Evolutionary conservation across 768 basidiomycete species (phyloP), one percentile per base, ranked within the genome.

Genomic region (Cyclocybe aegerita): DNA sequence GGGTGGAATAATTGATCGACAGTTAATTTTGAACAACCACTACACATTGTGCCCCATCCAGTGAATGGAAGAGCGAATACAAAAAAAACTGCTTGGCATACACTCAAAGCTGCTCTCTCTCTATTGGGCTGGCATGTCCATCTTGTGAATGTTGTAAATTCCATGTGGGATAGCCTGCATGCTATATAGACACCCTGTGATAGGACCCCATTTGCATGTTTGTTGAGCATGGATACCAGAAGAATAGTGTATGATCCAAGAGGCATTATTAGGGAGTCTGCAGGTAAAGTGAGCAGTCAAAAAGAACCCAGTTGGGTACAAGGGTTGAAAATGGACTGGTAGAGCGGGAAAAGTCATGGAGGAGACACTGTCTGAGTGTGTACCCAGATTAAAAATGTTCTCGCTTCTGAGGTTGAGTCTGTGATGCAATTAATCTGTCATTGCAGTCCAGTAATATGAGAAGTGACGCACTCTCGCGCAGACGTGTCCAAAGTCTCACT

Each of bases 51-150:
- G n/a, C n/a, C n/a, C n/a, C n/a, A n/a, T n/a, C n/a, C n/a, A n/a
- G 39, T 1, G 35, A 11, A 17, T 8, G 23, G 42, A 33, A 2
- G 14, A n/a, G 35, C 17, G 33, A 12, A 37, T 5, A 16, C 30
- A 41, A 7, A 4, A 50, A n/a, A 99, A 68, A 41, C 86, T 87
- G 50, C 93, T 75, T 35, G 95, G 98, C 89, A 97, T 89, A 65
- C 90, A 98, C 68, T 97, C 97, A 52, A 99, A 69, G 57, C 91
- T 93, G 65, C 91, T 93, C 71, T 98, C 97, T 54, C 97, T 71
- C 65, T 84, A 79, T 61, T 94, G 90, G 45, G 81, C 76, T 0
- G 90, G 87, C 46, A 76, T 70, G 48, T 77, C 74, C 82, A 98
- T 87, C 53, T 85, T 86, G 23, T 90, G 76, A 11, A 93, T 73